A percentile compares a stretch with the other conserved stretches of the same genome.
phyloP scores from a whole-genome alignment of 768 basidiomycete species.

The Sporobolomyces phaffii region DNA sequence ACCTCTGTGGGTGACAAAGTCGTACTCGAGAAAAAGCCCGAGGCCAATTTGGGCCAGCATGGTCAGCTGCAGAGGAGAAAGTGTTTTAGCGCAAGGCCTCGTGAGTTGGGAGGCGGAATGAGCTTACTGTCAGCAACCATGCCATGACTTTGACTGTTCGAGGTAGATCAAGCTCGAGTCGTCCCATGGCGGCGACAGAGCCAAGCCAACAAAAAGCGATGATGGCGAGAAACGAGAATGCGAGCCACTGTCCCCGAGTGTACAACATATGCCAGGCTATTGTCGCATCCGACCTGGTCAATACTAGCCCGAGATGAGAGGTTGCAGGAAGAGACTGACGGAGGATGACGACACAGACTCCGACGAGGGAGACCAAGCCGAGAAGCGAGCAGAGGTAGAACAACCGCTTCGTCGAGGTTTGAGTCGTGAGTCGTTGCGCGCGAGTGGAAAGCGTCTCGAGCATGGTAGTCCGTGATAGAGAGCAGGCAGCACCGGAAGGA shows the following conservation, averaged over 20 bases:
- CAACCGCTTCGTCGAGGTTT: not conserved
- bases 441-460: slow-evolving; percentile 3
- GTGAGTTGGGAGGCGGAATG: not conserved
- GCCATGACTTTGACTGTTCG: not conserved
- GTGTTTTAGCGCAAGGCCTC: not conserved
- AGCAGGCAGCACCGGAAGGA: not conserved
- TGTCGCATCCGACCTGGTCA: not conserved
- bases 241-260: not conserved
- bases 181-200: not conserved
- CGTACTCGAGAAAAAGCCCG: not conserved
- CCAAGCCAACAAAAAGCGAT: slow-evolving; percentile 5
- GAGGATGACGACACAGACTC: not conserved
- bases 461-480: not conserved
- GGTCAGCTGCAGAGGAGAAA: not conserved
- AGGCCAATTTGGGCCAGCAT: not conserved
- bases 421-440: not conserved
- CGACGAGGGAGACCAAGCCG: slow-evolving; percentile 17
- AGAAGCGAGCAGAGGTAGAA: not conserved
- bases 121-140: not conserved
- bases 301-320: not conserved
- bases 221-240: slow-evolving; percentile 3
- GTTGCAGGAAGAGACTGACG: not conserved
- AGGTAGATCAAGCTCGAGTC: not conserved
- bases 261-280: slow-evolving; percentile 9
- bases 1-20: not conserved